Percentiles rank a stretch among this genome's conserved stretches.
These are phyloP conservation scores for Ocimum tenuiflorum DNA, from an alignment of 257 asterid species.

Conservation along the genomic window DNA sequence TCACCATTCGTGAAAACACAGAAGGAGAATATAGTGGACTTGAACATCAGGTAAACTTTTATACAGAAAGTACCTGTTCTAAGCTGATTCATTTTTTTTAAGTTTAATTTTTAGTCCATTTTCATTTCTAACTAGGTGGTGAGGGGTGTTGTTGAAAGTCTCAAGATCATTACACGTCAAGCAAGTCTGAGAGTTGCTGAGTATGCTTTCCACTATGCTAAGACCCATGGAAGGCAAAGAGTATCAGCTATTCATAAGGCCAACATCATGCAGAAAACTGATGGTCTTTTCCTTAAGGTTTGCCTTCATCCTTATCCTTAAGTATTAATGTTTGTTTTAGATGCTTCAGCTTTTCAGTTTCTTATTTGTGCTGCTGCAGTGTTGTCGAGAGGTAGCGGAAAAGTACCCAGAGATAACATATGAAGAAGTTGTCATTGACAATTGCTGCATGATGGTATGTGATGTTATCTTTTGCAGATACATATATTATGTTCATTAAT, in stretches of 20 bases:
- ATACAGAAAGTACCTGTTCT: neutral
- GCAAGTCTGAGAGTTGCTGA: constrained; percentile 97
- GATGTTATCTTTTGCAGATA: constrained; percentile 1
- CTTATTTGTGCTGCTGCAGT: constrained; percentile 41
- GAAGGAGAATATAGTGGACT: constrained; percentile 61
- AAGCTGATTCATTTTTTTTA: constrained; percentile 4
- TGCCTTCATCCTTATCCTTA: constrained; percentile 9
- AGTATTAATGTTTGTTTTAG: neutral
- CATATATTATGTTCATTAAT: neutral
- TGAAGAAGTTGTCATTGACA: constrained; percentile 95
- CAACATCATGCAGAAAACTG: constrained; percentile 97
- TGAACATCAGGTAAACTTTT: constrained; percentile 46
- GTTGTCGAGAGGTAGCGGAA: constrained; percentile 94
- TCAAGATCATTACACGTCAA: constrained; percentile 89
- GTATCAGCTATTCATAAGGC: constrained; percentile 98
- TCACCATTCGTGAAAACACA: constrained; percentile 63
- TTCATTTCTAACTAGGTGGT: constrained; percentile 54
- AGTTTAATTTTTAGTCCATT: constrained; percentile 10
- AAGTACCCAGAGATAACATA: constrained; percentile 80
- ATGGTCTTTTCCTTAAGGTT: constrained; percentile 96
- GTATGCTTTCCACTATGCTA: constrained; percentile 90
- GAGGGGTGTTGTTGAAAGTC: constrained; percentile 95
- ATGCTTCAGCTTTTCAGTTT: constrained; percentile 25
- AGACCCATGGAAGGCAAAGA: constrained; percentile 81
- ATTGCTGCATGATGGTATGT: constrained; percentile 92